Percentiles rank a stretch among this genome's conserved stretches.
Conservation (phyloP, 2,329 filamentous ascomycete species). For the Sclerotinia minor region DNA sequence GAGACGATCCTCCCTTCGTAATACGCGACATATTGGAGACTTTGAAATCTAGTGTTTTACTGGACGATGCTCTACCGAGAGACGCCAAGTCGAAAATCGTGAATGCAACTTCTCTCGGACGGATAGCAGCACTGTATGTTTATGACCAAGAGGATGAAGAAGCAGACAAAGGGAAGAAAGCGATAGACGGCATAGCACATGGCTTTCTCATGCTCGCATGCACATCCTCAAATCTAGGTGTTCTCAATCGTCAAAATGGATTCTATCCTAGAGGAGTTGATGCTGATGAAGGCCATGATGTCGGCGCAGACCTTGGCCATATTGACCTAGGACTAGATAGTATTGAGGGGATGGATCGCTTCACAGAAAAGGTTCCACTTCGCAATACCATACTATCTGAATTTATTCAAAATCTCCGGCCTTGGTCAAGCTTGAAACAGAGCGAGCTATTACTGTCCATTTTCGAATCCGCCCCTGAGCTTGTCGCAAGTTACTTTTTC, state of each 20-base stretch:
- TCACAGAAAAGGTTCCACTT: slow-evolving; percentile 66
- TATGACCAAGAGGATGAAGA: slow-evolving; percentile 54
- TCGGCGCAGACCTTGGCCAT: slow-evolving; percentile 48
- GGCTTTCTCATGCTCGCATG: slow-evolving; percentile 74
- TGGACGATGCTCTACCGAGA: slow-evolving; percentile 71
- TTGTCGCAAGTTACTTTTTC: slow-evolving; percentile 84
- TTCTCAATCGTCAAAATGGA: slow-evolving; percentile 75
- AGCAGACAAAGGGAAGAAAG: slow-evolving; percentile 46
- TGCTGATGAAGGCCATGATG: slow-evolving; percentile 53
- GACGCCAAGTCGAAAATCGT: slow-evolving; percentile 74
- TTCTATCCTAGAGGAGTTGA: slow-evolving; percentile 76
- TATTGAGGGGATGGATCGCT: slow-evolving; percentile 68
- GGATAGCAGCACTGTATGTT: slow-evolving; percentile 70
- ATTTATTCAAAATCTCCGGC: slow-evolving; percentile 75
- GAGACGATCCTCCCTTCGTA: slow-evolving; percentile 73
- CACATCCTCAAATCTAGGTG: slow-evolving; percentile 69
- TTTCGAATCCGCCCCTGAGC: slow-evolving; percentile 78
- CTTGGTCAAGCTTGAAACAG: slow-evolving; percentile 79
- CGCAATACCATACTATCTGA: slow-evolving; percentile 78
- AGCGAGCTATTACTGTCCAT: slow-evolving; percentile 78
- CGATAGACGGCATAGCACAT: slow-evolving; percentile 70
- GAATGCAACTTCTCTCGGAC: slow-evolving; percentile 70
- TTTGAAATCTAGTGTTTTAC: slow-evolving; percentile 69
- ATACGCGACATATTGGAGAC: slow-evolving; percentile 72
- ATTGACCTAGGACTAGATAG: slow-evolving; percentile 68